Conservation (phyloP, 2,329 filamentous ascomycete species). For the Chaetomium strumarium region DNA sequence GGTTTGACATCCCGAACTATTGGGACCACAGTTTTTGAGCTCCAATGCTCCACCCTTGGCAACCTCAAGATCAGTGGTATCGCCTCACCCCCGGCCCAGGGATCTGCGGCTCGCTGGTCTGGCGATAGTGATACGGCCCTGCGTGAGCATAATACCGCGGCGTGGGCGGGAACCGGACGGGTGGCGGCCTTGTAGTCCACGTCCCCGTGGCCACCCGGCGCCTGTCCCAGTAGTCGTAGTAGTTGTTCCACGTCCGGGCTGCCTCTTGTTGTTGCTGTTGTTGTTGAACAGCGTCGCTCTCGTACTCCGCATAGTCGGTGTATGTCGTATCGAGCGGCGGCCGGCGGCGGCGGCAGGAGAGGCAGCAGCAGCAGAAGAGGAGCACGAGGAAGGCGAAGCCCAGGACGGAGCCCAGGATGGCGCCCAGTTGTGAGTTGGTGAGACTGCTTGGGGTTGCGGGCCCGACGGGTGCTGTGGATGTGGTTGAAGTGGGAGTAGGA, state of each 20-base stretch:
- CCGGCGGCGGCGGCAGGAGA: not conserved
- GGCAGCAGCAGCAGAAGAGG: constrained; percentile 26
- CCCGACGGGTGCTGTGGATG: not conserved
- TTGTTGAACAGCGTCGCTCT: constrained; percentile 1
- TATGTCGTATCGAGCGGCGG: not conserved
- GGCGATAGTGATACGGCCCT: constrained; percentile 18
- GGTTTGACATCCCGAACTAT: too few species aligned
- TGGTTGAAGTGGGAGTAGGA: constrained; percentile 9
- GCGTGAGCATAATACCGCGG: constrained; percentile 11
- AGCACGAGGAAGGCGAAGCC: constrained; percentile 34
- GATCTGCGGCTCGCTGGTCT: constrained; percentile 18
- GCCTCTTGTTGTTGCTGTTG: too few species aligned
- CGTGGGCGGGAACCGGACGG: constrained; percentile 19
- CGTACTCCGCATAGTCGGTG: not conserved
- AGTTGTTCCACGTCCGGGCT: not conserved
- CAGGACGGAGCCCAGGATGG: constrained; percentile 36
- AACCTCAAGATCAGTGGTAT: constrained; percentile 18
- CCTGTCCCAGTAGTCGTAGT: too few species aligned
- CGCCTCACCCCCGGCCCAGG: constrained; percentile 13
- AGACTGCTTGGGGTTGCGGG: constrained; percentile 24
- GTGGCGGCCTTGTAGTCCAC: constrained; percentile 16
- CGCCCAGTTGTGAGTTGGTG: constrained; percentile 35
- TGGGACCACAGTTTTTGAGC: too few species aligned
- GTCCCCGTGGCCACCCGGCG: not conserved
- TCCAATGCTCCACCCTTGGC: too few species aligned